phyloP scores from a whole-genome alignment of 2,329 filamentous ascomycete species.

The Teratosphaeriaceae sp. region DNA sequence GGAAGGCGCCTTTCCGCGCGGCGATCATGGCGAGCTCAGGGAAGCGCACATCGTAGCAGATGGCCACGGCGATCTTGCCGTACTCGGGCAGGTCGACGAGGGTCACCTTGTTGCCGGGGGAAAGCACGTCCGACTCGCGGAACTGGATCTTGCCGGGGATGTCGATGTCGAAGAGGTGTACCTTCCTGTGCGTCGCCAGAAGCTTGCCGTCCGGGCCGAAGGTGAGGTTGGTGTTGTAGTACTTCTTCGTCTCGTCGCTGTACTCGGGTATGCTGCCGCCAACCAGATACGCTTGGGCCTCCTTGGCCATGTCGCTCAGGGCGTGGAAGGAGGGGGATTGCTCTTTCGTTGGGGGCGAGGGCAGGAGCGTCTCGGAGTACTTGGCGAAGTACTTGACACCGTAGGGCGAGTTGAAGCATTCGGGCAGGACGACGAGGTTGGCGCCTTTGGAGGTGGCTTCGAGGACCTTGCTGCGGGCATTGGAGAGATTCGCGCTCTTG shows the following conservation, averaged over 20 bases:
- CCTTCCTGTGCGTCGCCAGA: constrained; percentile 84
- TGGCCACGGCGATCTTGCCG: constrained; percentile 78
- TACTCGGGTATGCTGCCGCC: constrained; percentile 91
- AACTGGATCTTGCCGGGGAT: constrained; percentile 94
- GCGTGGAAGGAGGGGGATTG: constrained; percentile 82
- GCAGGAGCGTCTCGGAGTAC: constrained; percentile 84
- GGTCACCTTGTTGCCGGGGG: constrained; percentile 77
- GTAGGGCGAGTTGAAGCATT: constrained; percentile 99
- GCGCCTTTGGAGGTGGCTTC: constrained; percentile 72
- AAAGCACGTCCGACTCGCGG: constrained; percentile 81
- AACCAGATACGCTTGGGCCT: constrained; percentile 73
- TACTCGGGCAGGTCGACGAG: constrained; percentile 82
- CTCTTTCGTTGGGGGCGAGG: constrained; percentile 62
- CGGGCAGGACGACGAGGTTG: constrained; percentile 82
- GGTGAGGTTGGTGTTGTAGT: constrained; percentile 86
- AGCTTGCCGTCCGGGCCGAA: constrained; percentile 74
- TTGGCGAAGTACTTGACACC: constrained; percentile 83
- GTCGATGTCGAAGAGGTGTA: constrained; percentile 95
- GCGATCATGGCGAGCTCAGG: constrained; percentile 88
- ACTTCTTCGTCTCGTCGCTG: constrained; percentile 56
- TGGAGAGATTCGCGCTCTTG: constrained; percentile 76
- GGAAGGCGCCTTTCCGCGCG: constrained; percentile 77
- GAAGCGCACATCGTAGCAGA: constrained; percentile 98
- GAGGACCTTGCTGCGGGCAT: constrained; percentile 74
- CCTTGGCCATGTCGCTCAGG: constrained; percentile 69